Evolutionary conservation across 2,329 filamentous ascomycete genomes (phyloP), one percentile per base, ranked within the genome.

Genomic region (Aspergillus sp.): DNA sequence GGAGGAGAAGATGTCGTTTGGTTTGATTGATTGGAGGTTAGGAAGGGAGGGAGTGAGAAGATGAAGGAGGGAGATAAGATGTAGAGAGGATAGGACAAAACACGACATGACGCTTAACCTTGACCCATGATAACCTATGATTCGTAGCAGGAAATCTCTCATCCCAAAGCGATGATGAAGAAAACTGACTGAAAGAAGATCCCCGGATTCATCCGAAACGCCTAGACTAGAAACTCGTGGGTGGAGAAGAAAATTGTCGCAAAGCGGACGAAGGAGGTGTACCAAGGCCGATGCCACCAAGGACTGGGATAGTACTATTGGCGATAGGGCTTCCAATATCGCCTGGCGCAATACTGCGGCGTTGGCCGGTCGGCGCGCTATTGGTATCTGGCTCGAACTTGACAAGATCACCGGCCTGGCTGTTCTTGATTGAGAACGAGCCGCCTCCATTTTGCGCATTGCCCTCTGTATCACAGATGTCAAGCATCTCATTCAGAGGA

Each of bases 381-480:
- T 74, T 77, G 55, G 72, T 75, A 64, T 84, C 82, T 14, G 83
- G 79, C 56, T 88, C 80, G 59, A 80, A 80, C 61, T 75, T 80
- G 67, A 81, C 74, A 40, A 73, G 73, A 46, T 72, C 70, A 27
- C 72, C 73, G 27, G 67, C 65, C 31, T 74, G 78, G 49, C 85
- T 83, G 40, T 82, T 80, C 60, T 82, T 84, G 62, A 90, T 82
- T 35, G 90, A 86, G 69, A 99, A 96, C 24, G 84, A 88, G n/a
- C 95, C 95, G 45, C 93, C 93, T 46, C 95, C 95, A 67, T 98
- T 98, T 58, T 88, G 86, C 2, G 79, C 72, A 67, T 89, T 96
- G 57, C 95, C 95, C 71, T 96, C 91, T 0, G 93, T 96, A 67
- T 98, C 93, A 72, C 90, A 95, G 58, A 96, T 88, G 57, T 90